Conservation (phyloP, 2,329 filamentous ascomycete genomes). For the Pyricularia grisea region DNA sequence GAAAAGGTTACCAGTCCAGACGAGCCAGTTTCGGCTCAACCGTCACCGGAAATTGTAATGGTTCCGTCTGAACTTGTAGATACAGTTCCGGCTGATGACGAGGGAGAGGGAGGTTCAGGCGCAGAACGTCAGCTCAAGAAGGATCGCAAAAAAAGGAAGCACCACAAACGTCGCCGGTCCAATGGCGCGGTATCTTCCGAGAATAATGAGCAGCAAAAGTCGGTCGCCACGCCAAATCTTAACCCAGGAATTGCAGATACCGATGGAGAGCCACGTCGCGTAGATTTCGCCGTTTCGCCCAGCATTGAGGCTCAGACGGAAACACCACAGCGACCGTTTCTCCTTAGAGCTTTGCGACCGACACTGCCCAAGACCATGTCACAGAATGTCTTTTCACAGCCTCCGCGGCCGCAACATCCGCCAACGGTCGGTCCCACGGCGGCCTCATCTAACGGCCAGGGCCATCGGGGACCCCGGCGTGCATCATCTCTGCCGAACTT, state of each 20-base stretch:
- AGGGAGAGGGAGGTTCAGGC: conserved; percentile 7
- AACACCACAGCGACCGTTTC: conserved; percentile 21
- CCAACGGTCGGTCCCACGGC: not conserved
- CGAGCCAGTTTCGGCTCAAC: conserved; percentile 1
- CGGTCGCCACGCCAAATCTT: not conserved
- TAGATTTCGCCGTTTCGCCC: conserved; percentile 31
- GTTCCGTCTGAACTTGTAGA: not conserved
- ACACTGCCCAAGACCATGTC: conserved; percentile 43
- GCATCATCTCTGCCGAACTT: conserved; percentile 42
- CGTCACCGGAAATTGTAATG: not conserved
- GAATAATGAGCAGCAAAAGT: conserved; percentile 3
- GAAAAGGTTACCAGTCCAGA: not conserved
- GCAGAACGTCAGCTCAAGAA: conserved; percentile 10
- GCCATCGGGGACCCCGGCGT: conserved; percentile 31
- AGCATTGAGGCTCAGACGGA: conserved; percentile 20
- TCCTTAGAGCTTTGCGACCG: conserved; percentile 37
- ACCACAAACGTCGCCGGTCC: not conserved
- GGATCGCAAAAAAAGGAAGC: conserved; percentile 23
- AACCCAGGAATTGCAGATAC: not conserved
- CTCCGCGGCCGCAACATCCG: conserved; percentile 8
- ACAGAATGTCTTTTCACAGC: conserved; percentile 42
- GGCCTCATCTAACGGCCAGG: not conserved
- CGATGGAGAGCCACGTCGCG: conserved; percentile 22
- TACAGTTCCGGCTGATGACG: conserved; percentile 11
- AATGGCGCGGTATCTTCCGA: not conserved